Conservation (phyloP, 1,284 basidiomycete species). For the Rhodotorula mucilaginosa region DNA sequence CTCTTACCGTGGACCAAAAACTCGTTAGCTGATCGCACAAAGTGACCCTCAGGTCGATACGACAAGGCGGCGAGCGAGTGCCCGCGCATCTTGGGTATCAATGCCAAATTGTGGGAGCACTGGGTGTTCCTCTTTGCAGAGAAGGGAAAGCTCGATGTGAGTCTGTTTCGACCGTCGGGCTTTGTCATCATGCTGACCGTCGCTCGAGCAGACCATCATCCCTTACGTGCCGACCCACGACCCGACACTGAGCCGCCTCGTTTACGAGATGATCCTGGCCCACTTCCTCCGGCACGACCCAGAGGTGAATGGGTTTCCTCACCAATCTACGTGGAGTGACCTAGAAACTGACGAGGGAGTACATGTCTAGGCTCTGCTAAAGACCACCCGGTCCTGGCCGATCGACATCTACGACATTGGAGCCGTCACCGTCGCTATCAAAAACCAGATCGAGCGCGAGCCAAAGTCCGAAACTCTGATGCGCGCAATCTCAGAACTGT, state of each 20-base stretch:
- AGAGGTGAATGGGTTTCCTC: slow-evolving; percentile 53
- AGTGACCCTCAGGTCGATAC: slow-evolving; percentile 62
- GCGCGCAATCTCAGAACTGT: slow-evolving; percentile 91
- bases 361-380: slow-evolving; percentile 62
- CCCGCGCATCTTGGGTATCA: slow-evolving; percentile 77
- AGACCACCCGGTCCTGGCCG: slow-evolving; percentile 85
- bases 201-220: slow-evolving; percentile 65
- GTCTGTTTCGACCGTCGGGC: slow-evolving; percentile 33
- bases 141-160: slow-evolving; percentile 72
- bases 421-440: slow-evolving; percentile 82
- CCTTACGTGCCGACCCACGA: slow-evolving; percentile 80
- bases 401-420: slow-evolving; percentile 81
- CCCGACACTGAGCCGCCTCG: slow-evolving; percentile 74
- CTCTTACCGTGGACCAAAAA: fast-evolving
- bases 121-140: slow-evolving; percentile 92
- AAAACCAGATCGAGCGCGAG: slow-evolving; percentile 66
- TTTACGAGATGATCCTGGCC: slow-evolving; percentile 93
- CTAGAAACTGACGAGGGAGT: neutral
- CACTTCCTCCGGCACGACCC: slow-evolving; percentile 79
- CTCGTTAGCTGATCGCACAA: neutral
- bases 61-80: slow-evolving; percentile 79
- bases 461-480: slow-evolving; percentile 67
- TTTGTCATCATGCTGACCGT: neutral
- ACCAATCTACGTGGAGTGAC: no score
- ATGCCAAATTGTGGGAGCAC: slow-evolving; percentile 83